Base-by-base conservation (phyloP, 1,284 basidiomycete species). In the Coriolopsis trogii region DNA sequence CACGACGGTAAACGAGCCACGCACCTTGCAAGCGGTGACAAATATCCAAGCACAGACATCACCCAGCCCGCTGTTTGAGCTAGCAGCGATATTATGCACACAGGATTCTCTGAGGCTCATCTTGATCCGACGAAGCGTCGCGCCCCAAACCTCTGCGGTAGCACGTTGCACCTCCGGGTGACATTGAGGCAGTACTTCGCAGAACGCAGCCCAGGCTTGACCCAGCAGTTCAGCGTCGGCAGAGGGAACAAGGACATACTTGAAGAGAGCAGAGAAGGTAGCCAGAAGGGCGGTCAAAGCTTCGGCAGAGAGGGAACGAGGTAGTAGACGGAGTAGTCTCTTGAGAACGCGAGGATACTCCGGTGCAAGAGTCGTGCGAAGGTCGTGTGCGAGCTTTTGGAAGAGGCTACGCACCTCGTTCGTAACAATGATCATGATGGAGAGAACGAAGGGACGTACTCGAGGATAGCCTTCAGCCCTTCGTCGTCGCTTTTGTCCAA, bases 81-180 rank as follows among this genome's bases (percentile, higher is more conserved):
- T 59, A 1, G 25, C 64, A 0, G 75, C 76, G 60, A 91, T 70
- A 2, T 85, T 48, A 4, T 62, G 54, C 3, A 87, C 73, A 0
- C 80, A 81, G 36, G 73, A 72, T 50, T 80, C 79, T 21, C 85
- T 72, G 5, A 75, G 72, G 16, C 73, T 69, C 1, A 70, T 64
- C 67, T 87, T 89, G 51, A 90, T 61, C 53, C 85, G 75, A 47
- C 90, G 74, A 40, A 93, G 61, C 0, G 84, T 75, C 5, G 78
- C 78, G 0, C 85, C 89, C 91, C 89, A 93, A 2, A 89, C 86
- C 62, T 93, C 91, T 0, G 88, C 86, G 8, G 86, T 74, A 0
- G 87, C 82, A 28, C 87, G 73, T 60, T 87, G 86, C 5, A 89
- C 78, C 53, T 90, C 87, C 1, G 81, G 75, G 51, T 78, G 72